These are phyloP conservation scores for Diaporthe citrichinensis DNA, from an alignment of 2,329 filamentous ascomycete genomes.

Conservation along the genomic window DNA sequence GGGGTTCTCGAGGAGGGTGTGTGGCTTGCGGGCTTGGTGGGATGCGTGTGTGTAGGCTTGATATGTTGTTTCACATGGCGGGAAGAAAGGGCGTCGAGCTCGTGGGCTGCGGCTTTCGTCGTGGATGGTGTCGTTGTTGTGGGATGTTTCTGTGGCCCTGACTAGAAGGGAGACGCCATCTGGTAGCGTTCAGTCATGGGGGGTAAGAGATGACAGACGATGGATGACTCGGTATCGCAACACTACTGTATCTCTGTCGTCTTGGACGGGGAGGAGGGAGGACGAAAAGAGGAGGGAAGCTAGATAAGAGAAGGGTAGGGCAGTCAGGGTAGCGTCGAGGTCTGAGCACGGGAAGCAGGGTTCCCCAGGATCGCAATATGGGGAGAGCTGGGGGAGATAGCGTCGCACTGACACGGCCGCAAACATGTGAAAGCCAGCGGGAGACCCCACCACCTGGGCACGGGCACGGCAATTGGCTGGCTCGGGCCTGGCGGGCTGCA, in stretches of 20 bases:
- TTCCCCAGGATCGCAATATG: slow-evolving; percentile 9
- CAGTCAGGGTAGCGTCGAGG: slow-evolving; percentile 18
- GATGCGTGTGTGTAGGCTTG: neutral
- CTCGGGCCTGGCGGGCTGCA: slow-evolving; percentile 12
- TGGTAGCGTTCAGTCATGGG: slow-evolving; percentile 9
- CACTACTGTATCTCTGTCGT: neutral
- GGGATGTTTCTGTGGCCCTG: slow-evolving; percentile 10
- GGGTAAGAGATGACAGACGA: neutral
- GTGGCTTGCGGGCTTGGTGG: slow-evolving; percentile 54
- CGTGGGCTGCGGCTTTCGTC: neutral
- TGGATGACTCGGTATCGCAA: slow-evolving; percentile 7
- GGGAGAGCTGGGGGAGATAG: neutral
- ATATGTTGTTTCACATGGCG: slow-evolving; percentile 46
- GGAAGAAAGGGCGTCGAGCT: slow-evolving; percentile 27
- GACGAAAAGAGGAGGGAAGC: slow-evolving; percentile 11
- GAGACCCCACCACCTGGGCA: slow-evolving; percentile 5
- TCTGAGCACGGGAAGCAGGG: slow-evolving; percentile 32
- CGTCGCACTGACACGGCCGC: slow-evolving; percentile 28
- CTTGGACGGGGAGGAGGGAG: neutral
- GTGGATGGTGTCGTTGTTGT: neutral
- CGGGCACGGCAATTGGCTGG: slow-evolving; percentile 22
- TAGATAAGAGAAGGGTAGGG: slow-evolving; percentile 28
- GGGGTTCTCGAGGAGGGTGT: neutral
- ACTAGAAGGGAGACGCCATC: slow-evolving; percentile 4
- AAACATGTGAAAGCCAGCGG: slow-evolving; percentile 31